Evolutionary conservation across 192 early-diverging fungal species (phyloP).

Genomic region (Rhizoclosmatium sp.): DNA sequence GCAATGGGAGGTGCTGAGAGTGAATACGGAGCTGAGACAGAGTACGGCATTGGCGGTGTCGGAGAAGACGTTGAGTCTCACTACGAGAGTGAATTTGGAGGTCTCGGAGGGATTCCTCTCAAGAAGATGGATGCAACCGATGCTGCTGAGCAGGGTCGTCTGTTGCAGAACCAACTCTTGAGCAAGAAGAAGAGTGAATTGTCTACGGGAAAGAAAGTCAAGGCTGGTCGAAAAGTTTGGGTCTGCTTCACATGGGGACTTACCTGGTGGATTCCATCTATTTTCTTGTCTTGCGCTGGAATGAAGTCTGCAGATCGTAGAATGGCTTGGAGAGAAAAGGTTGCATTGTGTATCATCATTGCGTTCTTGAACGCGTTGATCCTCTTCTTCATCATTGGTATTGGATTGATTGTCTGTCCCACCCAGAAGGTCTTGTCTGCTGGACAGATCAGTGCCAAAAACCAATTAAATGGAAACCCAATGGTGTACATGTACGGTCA

Average conservation of each 20-base stretch:
- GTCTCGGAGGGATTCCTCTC: slow-evolving; percentile 15
- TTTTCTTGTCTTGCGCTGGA: slow-evolving; percentile 74
- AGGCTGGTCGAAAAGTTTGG: slow-evolving; percentile 76
- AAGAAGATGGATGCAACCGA: slow-evolving; percentile 12
- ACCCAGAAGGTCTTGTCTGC: slow-evolving; percentile 63
- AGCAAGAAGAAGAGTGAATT: slow-evolving; percentile 15
- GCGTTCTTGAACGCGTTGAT: slow-evolving; percentile 80
- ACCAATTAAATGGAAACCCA: slow-evolving; percentile 33
- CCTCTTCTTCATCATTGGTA: slow-evolving; percentile 79
- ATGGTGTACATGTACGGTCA: slow-evolving; percentile 58
- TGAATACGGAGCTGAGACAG: slow-evolving; percentile 35
- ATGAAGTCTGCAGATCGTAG: slow-evolving; percentile 83
- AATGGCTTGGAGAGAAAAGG: slow-evolving; percentile 98
- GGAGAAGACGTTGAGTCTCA: slow-evolving; percentile 47
- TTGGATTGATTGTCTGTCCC: slow-evolving; percentile 81
- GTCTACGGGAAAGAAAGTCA: slow-evolving; percentile 46
- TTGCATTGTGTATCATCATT: slow-evolving; percentile 91
- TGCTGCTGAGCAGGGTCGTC: slow-evolving; percentile 19
- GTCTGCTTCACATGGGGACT: slow-evolving; percentile 80
- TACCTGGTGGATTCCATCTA: slow-evolving; percentile 79
- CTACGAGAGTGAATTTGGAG: slow-evolving; percentile 55
- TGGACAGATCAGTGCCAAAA: slow-evolving; percentile 51
- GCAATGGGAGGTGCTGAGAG: slow-evolving; percentile 7
- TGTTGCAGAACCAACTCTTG: neutral
- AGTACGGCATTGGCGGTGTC: slow-evolving; percentile 25